phyloP scores from a whole-genome alignment of 2,329 filamentous ascomycete genomes.

The Colletotrichum sp. region DNA sequence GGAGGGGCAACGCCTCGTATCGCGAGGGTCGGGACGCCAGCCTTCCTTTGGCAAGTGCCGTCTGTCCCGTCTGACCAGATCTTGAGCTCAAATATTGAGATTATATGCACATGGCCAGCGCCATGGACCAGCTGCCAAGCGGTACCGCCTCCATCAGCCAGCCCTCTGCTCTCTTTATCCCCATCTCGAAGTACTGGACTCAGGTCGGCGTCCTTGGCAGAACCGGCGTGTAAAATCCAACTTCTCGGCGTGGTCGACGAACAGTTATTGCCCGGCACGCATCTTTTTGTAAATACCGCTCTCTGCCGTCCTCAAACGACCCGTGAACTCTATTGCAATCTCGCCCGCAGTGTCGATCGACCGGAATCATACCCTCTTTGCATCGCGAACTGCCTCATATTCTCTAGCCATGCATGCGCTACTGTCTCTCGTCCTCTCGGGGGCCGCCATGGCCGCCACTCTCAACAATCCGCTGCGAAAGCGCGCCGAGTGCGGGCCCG shows the following conservation, averaged over 20 bases:
- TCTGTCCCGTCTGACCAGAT: not conserved
- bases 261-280: not conserved
- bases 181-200: not conserved
- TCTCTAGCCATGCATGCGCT: constrained; percentile 14
- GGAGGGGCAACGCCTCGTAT: constrained; percentile 10
- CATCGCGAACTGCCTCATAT: not conserved
- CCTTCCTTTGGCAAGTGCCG: not conserved
- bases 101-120: constrained; percentile 8
- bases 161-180: not conserved
- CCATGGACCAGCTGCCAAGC: constrained; percentile 12
- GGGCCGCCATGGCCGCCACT: constrained; percentile 16
- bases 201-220: constrained; percentile 1
- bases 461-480: constrained; percentile 15
- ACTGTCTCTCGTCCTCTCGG: constrained; percentile 13
- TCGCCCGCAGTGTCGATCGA: constrained; percentile 12
- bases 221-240: not conserved
- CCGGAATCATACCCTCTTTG: constrained; percentile 13
- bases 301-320: not conserved
- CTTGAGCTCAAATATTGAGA: not conserved
- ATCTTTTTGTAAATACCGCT: constrained; percentile 16
- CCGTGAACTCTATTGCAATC: not conserved
- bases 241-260: not conserved
- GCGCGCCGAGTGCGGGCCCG: constrained; percentile 34
- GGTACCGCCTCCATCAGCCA: not conserved
- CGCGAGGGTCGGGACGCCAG: not conserved